Conservation (phyloP, 2,329 filamentous ascomycete species). For the Aspergillus texensis region DNA sequence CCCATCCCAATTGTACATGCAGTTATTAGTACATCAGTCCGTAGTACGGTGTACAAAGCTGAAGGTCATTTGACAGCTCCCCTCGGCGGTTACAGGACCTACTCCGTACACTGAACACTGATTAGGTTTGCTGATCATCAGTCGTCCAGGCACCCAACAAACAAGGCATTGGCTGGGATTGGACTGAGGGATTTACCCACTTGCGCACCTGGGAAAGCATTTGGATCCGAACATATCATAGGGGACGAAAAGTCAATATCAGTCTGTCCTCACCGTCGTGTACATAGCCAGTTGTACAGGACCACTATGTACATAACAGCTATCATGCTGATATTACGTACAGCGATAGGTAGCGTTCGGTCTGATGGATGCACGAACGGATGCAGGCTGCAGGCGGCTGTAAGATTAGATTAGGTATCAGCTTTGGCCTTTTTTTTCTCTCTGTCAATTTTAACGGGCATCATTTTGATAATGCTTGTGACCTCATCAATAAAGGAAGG, state of each 20-base stretch:
- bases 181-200: background rate
- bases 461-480: background rate
- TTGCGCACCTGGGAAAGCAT: background rate
- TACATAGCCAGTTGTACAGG: background rate
- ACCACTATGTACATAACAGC: background rate
- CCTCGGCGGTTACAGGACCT: background rate
- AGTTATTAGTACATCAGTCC: background rate
- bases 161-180: background rate
- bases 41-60: background rate
- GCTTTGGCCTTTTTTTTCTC: background rate
- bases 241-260: background rate
- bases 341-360: background rate
- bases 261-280: background rate
- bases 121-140: background rate
- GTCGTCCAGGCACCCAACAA: background rate
- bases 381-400: conserved; percentile 1
- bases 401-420: background rate
- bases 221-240: background rate
- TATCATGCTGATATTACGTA: background rate
- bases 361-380: background rate
- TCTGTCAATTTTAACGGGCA: background rate
- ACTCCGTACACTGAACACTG: background rate
- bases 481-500: background rate
- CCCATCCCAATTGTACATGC: background rate
- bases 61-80: background rate